These are phyloP conservation scores for Funneliformis geosporum DNA, from an alignment of 192 early-diverging fungal genomes.

Conservation along the genomic window DNA sequence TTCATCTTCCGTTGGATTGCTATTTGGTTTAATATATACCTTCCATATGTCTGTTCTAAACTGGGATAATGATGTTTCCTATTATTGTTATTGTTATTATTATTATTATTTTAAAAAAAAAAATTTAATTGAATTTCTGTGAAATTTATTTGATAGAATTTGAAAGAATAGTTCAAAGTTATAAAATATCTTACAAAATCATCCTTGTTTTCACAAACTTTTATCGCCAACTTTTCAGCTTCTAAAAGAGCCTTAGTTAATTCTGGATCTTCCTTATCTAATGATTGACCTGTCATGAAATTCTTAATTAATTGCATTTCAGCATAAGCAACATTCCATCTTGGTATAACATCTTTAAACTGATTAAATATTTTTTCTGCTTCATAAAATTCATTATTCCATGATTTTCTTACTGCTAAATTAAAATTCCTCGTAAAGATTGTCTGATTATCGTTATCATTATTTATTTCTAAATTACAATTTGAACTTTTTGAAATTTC, in stretches of 20 bases:
- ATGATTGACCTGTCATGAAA: conserved; percentile 42
- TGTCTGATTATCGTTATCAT: not conserved
- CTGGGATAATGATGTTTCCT: conserved; percentile 37
- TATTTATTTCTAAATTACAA: not conserved
- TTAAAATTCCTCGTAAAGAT: not conserved
- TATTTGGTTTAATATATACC: conserved; percentile 15
- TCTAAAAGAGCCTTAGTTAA: conserved; percentile 39
- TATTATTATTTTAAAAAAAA: not conserved
- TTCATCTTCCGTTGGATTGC: conserved; percentile 27
- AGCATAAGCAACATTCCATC: conserved; percentile 43
- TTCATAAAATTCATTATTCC: conserved; percentile 46
- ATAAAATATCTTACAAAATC: conserved; percentile 34
- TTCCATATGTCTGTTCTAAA: conserved; percentile 36
- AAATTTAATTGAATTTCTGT: not conserved
- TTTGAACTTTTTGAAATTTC: not conserved
- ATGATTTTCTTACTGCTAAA: conserved; percentile 29
- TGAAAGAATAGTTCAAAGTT: too few species aligned
- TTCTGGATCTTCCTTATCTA: conserved; percentile 40
- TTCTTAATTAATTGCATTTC: conserved; percentile 46
- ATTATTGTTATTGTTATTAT: not conserved
- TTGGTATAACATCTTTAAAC: conserved; percentile 30
- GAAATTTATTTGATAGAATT: not conserved
- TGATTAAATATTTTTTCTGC: conserved; percentile 40
- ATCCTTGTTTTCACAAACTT: conserved; percentile 37
- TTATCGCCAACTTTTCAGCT: conserved; percentile 41